Base-by-base conservation (phyloP, 2,329 filamentous ascomycete species). In the Tolypocladium ovalisporum region DNA sequence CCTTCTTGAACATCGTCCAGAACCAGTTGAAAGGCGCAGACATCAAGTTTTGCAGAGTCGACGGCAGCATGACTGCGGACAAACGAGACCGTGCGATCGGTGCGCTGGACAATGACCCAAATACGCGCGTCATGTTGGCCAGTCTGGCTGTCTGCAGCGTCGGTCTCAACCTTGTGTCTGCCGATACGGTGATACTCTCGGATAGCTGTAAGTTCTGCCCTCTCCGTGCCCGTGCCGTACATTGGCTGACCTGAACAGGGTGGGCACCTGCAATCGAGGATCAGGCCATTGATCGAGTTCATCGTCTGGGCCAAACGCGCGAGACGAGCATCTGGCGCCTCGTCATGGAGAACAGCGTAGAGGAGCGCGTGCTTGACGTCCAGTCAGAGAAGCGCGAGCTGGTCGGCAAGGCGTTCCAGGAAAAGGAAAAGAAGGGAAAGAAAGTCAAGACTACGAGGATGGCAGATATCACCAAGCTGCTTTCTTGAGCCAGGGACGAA, bases 221-320 rank as follows among this genome's bases (percentile, higher is more conserved):
- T 24, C 51, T 34, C 13, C 22, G 22, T 10, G 3, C 13, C 24
- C 19, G 19, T 54, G 19, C 49, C 29, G 13, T 53, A n/a, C 27
- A 8, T 17, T 54, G 17, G 24, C 58, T 59, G 22, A 60, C 56
- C 24, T n/a, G 35, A 52, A 7, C 44, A 74, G 77, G 90, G 91
- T 96, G 91, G 88, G 90, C 91, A 1, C 91, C 91, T 0, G 90
- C 90, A 1, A 94, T 96, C 57, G 91, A 96, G 70, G 90, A 96
- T 63, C 91, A 96, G 68, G 92, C 92, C 4, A 81, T 96, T 3
- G 91, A 96, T 67, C 86, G 91, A 5, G 90, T 96, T 8, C 89
- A 96, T 68, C 81, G 91, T 0, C 78, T 96, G 0, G 91, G 91
- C 0, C 92, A 96, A 73, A 92, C 80, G 61, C 81, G 88, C 40